Evolutionary conservation across 108 stramenopile species (phyloP).

Genomic region (Nitzschia palea): DNA sequence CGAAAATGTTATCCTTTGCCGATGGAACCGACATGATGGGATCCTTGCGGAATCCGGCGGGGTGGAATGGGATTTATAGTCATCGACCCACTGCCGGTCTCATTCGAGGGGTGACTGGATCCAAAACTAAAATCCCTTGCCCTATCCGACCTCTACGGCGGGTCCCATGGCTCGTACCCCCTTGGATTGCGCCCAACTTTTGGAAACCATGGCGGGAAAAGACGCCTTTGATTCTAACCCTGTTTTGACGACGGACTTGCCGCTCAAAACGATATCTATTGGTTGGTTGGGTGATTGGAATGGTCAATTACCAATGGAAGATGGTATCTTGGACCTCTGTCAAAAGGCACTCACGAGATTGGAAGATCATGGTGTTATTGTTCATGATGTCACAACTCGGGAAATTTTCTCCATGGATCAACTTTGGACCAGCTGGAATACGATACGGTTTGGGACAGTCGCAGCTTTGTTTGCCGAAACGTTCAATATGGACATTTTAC

Average conservation of each 20-base stretch:
- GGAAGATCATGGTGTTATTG: constrained; percentile 2
- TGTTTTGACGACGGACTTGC: not conserved
- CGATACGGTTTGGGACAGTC: constrained; percentile 32
- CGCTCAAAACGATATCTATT: constrained; percentile 18
- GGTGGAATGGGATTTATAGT: constrained; percentile 62
- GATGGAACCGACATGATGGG: constrained; percentile 72
- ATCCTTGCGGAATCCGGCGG: constrained; percentile 56
- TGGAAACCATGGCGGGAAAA: constrained; percentile 46
- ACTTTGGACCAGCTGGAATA: constrained; percentile 52
- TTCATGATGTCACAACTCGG: constrained; percentile 6
- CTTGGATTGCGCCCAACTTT: constrained; percentile 42
- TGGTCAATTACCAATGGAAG: constrained; percentile 43
- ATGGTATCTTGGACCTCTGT: constrained; percentile 43
- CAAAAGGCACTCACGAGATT: constrained; percentile 16
- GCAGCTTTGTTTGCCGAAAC: constrained; percentile 5
- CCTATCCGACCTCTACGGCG: constrained; percentile 49
- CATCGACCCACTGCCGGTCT: constrained; percentile 54
- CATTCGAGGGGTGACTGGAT: constrained; percentile 10
- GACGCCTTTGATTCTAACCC: constrained; percentile 37
- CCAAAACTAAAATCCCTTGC: constrained; percentile 20
- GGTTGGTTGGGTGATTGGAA: constrained; percentile 64
- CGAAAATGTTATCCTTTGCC: constrained; percentile 42
- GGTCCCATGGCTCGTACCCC: constrained; percentile 64
- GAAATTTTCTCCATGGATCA: constrained; percentile 20
- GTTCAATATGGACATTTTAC: constrained; percentile 12